Conservation (phyloP, 2,329 filamentous ascomycete species). For the Microsporum canis region DNA sequence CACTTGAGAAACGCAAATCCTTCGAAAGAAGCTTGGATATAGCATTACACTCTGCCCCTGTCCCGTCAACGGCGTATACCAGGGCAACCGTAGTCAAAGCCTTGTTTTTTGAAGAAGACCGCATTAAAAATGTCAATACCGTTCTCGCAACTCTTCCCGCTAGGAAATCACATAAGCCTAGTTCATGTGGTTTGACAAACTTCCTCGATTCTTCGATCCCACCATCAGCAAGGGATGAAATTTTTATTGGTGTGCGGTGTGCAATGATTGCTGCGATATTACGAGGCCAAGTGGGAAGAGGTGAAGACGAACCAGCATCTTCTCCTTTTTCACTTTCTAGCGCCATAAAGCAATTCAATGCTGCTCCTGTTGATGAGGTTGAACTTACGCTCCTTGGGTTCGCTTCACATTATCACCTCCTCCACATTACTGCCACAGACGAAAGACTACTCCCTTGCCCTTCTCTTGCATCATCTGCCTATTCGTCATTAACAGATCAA, state of each 20-base stretch:
- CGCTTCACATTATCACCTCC: slow-evolving; percentile 31
- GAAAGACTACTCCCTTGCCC: slow-evolving; percentile 25
- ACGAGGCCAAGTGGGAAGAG: slow-evolving; percentile 26
- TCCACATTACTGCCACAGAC: slow-evolving; percentile 32
- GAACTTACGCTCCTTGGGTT: slow-evolving; percentile 34
- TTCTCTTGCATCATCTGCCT: slow-evolving; percentile 13
- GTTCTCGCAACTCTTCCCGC: slow-evolving; percentile 44
- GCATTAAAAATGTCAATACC: slow-evolving; percentile 40
- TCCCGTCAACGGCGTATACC: slow-evolving; percentile 58
- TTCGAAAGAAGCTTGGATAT: slow-evolving; percentile 50
- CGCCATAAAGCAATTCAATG: slow-evolving; percentile 33
- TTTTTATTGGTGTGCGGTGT: slow-evolving; percentile 47
- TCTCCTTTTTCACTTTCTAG: slow-evolving; percentile 30
- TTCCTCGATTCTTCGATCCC: slow-evolving; percentile 47
- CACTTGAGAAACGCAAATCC: slow-evolving; percentile 25
- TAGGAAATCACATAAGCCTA: slow-evolving; percentile 17
- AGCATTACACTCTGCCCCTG: slow-evolving; percentile 63
- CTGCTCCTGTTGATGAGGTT: slow-evolving; percentile 32
- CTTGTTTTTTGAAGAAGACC: slow-evolving; percentile 44
- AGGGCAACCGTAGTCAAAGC: slow-evolving; percentile 49
- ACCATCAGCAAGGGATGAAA: slow-evolving; percentile 39
- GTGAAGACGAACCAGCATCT: slow-evolving; percentile 21
- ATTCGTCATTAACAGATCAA: slow-evolving; percentile 12
- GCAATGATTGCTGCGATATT: slow-evolving; percentile 48
- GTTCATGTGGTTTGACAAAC: slow-evolving; percentile 22